A percentile compares a stretch with the other conserved stretches of the same genome.
Evolutionary conservation across 2,329 filamentous ascomycete genomes (phyloP).

Genomic region (Phialemoniopsis sp.): DNA sequence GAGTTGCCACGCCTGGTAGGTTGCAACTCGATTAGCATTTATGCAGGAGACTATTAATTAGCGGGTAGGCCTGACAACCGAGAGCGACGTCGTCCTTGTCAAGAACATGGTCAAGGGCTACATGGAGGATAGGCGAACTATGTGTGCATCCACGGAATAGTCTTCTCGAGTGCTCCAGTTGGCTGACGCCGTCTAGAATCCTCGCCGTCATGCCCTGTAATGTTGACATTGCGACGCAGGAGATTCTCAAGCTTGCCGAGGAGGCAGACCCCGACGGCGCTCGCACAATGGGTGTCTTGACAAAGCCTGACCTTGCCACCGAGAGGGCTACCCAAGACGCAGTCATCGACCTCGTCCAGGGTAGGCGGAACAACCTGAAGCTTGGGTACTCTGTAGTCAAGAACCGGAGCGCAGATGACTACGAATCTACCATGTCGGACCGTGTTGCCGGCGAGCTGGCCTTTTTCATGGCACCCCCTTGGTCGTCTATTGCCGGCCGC

Average conservation of each 20-base stretch:
- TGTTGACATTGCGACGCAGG: slow-evolving; percentile 31
- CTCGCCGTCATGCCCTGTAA: slow-evolving; percentile 37
- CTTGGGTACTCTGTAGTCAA: slow-evolving; percentile 46
- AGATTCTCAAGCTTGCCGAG: slow-evolving; percentile 30
- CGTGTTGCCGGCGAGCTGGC: slow-evolving; percentile 19
- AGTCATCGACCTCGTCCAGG: slow-evolving; percentile 34
- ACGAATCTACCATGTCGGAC: slow-evolving; percentile 16
- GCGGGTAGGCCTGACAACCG: slow-evolving; percentile 38
- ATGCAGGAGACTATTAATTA: too few species aligned
- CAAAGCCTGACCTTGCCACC: slow-evolving; percentile 53
- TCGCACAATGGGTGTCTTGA: slow-evolving; percentile 45
- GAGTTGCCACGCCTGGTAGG: slow-evolving; percentile 25
- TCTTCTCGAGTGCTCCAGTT: too few species aligned
- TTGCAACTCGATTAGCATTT: too few species aligned
- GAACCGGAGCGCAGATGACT: slow-evolving; percentile 43
- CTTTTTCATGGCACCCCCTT: slow-evolving; percentile 12
- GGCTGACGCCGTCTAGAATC: too few species aligned
- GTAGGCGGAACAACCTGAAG: slow-evolving; percentile 31
- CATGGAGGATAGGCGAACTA: slow-evolving; percentile 40
- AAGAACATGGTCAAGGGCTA: slow-evolving; percentile 41
- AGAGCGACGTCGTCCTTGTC: slow-evolving; percentile 38
- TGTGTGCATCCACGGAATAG: too few species aligned
- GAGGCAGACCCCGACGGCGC: slow-evolving; percentile 31
- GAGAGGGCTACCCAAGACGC: slow-evolving; percentile 31
- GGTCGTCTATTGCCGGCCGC: too few species aligned